phyloP scores from a whole-genome alignment of 441 rosid species.

The Croton laevigatus region DNA sequence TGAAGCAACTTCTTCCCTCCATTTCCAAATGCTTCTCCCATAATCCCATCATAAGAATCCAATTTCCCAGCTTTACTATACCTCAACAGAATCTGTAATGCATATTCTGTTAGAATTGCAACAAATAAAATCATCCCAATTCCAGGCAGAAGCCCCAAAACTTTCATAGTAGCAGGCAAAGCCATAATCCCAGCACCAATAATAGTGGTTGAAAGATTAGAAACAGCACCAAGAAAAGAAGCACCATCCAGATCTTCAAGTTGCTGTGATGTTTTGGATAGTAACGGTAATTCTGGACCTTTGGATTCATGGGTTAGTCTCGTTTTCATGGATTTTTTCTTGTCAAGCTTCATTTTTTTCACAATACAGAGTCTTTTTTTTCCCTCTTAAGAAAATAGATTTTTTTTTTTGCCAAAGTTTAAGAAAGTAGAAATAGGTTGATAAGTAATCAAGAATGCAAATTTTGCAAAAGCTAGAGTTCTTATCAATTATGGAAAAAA shows the following conservation, averaged over 20 bases:
- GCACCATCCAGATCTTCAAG: conserved; percentile 60
- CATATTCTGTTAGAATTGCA: conserved; percentile 72
- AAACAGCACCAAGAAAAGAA: conserved; percentile 81
- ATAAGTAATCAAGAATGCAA: background rate
- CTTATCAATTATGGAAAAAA: background rate
- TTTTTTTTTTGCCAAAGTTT: background rate
- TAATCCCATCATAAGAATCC: conserved; percentile 63
- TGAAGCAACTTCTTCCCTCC: conserved; percentile 60
- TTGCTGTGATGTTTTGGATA: conserved; percentile 10
- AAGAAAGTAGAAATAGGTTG: background rate
- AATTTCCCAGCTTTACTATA: conserved; percentile 56
- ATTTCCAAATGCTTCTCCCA: conserved; percentile 80
- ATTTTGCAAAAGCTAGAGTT: background rate
- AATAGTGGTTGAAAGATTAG: conserved; percentile 75
- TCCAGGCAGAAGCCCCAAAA: conserved; percentile 66
- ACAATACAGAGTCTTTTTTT: no score
- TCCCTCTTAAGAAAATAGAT: background rate
- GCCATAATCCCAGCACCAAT: conserved; percentile 95
- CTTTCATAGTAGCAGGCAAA: conserved; percentile 82
- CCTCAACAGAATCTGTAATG: conserved; percentile 66
- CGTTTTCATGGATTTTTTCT: background rate
- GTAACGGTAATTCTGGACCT: conserved; percentile 3
- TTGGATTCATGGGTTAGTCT: background rate
- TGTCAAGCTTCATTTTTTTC: conserved; percentile 11
- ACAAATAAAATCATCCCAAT: conserved; percentile 60